Percentiles rank a stretch among this genome's conserved stretches.
phyloP scores from a whole-genome alignment of 331 rosid genomes.

The Saraca asoca region DNA sequence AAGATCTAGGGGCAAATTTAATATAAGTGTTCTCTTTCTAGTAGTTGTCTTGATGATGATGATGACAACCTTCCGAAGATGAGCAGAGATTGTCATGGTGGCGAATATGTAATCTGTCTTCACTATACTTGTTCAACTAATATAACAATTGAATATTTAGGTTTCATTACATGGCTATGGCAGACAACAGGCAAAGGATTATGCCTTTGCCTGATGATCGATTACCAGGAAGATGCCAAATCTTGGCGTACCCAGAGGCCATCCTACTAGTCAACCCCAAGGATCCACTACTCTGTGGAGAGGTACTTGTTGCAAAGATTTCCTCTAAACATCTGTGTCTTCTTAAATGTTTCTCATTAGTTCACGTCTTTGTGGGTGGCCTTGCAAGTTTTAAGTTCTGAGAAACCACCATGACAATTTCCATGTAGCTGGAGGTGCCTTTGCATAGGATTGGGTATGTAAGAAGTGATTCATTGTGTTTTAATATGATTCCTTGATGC shows the following conservation, averaged over 20 bases:
- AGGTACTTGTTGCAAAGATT: constrained; percentile 52
- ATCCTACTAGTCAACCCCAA: constrained; percentile 67
- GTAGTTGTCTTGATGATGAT: constrained; percentile 13
- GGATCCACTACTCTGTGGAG: constrained; percentile 68
- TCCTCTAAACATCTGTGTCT: constrained; percentile 8
- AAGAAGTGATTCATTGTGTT: constrained; percentile 27
- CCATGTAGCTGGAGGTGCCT: constrained; percentile 15
- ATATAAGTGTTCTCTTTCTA: constrained; percentile 6
- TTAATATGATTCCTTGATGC: constrained; percentile 29
- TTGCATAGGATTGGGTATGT: constrained; percentile 13
- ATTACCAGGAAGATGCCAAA: constrained; percentile 57
- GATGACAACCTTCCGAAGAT: constrained; percentile 21
- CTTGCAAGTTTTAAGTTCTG: constrained; percentile 12
- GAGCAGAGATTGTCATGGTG: constrained; percentile 22
- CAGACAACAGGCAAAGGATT: constrained; percentile 70
- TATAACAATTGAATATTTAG: constrained; percentile 49
- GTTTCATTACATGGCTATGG: constrained; percentile 91
- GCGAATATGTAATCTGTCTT: constrained; percentile 3
- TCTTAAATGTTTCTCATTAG: constrained; percentile 15
- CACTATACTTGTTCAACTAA: constrained; percentile 21
- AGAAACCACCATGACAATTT: constrained; percentile 6
- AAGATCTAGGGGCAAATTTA: constrained; percentile 20
- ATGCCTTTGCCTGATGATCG: constrained; percentile 96
- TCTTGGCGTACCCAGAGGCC: constrained; percentile 72
- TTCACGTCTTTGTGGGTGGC: background rate